Base-by-base conservation (phyloP, 2,329 filamentous ascomycete genomes). In the Onygena corvina region DNA sequence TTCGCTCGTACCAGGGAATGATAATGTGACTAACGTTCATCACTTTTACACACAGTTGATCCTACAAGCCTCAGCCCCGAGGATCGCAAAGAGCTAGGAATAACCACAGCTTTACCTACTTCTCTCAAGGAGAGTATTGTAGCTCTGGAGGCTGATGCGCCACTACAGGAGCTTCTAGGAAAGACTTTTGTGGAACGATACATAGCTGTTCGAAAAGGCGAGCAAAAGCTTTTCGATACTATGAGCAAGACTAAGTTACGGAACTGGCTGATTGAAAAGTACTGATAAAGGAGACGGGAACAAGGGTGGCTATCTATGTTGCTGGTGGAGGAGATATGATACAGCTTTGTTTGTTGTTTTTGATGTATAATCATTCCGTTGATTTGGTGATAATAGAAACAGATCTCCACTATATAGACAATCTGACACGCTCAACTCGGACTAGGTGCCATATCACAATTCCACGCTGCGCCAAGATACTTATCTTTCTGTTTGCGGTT, bases 201-300 rank as follows among this genome's bases (percentile, higher is more conserved):
- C 46, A 49, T 61, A 1, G 50, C 35, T n/a, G 61, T 66, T n/a
- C 65, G 67, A 38, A 55, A 60, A 31, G 62, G 61, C 8, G 61
- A 70, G 51, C 59, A 57, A 25, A 47, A 58, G 29, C 60, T 60
- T 48, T 52, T 68, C 40, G 53, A 53, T 18, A 57, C 49, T 1
- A 67, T 68, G 60, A 50, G 56, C 7, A 60, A 64, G 12, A 57
- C 60, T 2, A 52, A 59, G 42, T 60, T 63, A 38, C 57, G 61
- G 29, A 51, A 58, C 38, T 69, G 66, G 67, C 52, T 70, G 23
- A 58, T 69, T 33, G 61, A 62, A 46, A 58, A 64, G 30, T 70
- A 69, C 52, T 70, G 56, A 59, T 30, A 21, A 21, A 3, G 7
- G 20, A 9, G 36, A 40, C 11, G 12, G 18, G 20, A n/a, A 4